These are phyloP conservation scores for Solanum stenotomum DNA, from an alignment of 257 asterid genomes.

Conservation along the genomic window DNA sequence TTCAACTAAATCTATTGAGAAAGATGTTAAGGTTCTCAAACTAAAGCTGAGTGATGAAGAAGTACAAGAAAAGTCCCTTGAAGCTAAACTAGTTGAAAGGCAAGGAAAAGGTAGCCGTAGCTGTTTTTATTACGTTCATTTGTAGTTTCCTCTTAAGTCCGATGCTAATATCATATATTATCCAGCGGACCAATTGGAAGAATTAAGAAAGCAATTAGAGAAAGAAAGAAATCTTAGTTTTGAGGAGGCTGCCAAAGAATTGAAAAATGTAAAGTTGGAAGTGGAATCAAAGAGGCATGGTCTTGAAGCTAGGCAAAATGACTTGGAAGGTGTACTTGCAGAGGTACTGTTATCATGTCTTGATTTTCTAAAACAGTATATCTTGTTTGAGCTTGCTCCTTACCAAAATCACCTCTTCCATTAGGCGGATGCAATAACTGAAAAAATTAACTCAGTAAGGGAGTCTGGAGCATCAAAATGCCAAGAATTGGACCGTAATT, in stretches of 20 bases:
- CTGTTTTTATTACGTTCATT: slow-evolving; percentile 4
- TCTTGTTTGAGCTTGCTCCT: neutral
- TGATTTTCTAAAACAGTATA: neutral
- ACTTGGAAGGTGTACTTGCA: slow-evolving; percentile 52
- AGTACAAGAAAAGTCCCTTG: slow-evolving; percentile 53
- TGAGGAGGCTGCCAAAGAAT: slow-evolving; percentile 45
- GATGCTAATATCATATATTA: neutral
- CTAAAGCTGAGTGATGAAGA: slow-evolving; percentile 57
- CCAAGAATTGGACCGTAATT: slow-evolving; percentile 33
- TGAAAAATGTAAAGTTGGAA: slow-evolving; percentile 50
- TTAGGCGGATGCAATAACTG: slow-evolving; percentile 45
- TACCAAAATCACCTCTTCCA: neutral
- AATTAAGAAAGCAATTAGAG: slow-evolving; percentile 45
- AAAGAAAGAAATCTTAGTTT: slow-evolving; percentile 37
- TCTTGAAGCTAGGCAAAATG: slow-evolving; percentile 45
- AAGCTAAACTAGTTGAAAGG: slow-evolving; percentile 52
- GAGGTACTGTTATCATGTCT: slow-evolving; percentile 36
- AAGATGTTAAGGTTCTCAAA: slow-evolving; percentile 66
- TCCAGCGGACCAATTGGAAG: slow-evolving; percentile 59
- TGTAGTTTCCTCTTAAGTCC: neutral
- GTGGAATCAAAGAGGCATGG: slow-evolving; percentile 44
- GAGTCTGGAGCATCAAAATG: slow-evolving; percentile 54
- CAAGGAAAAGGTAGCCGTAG: slow-evolving; percentile 55
- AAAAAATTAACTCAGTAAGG: slow-evolving; percentile 29
- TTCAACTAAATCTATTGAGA: slow-evolving; percentile 64